Evolutionary conservation across 108 stramenopile species (phyloP).

Genomic region (Nitzschia sp.): DNA sequence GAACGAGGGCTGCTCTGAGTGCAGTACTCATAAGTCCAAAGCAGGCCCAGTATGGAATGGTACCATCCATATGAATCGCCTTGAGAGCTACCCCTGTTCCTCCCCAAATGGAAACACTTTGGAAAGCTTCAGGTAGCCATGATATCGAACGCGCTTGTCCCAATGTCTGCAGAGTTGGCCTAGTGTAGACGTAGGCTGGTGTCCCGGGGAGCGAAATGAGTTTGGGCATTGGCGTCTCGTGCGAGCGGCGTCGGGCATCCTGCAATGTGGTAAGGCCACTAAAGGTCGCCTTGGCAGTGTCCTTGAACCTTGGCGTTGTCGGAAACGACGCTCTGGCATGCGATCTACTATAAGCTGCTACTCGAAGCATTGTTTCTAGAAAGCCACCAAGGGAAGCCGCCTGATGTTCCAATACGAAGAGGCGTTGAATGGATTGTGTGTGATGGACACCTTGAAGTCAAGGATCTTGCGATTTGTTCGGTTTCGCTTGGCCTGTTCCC

Average conservation of each 20-base stretch:
- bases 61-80: slow-evolving; percentile 52
- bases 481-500: too few species aligned
- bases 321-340: too few species aligned
- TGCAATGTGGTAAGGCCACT: slow-evolving; percentile 8
- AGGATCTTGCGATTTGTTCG: too few species aligned
- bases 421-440: too few species aligned
- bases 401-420: too few species aligned
- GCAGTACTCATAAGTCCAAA: slow-evolving; percentile 69
- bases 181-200: not conserved
- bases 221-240: not conserved
- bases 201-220: not conserved
- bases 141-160: slow-evolving; percentile 30
- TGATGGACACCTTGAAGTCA: too few species aligned
- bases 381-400: too few species aligned
- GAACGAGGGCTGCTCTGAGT: slow-evolving; percentile 63
- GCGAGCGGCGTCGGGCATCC: slow-evolving; percentile 6
- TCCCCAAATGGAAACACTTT: slow-evolving; percentile 67
- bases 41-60: slow-evolving; percentile 76
- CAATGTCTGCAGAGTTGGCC: not conserved
- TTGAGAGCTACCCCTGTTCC: slow-evolving; percentile 58
- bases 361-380: too few species aligned
- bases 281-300: slow-evolving; percentile 11
- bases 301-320: not conserved
- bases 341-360: too few species aligned
- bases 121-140: slow-evolving; percentile 51